Evolutionary conservation across 2,329 filamentous ascomycete genomes (phyloP), one percentile per base, ranked within the genome.

Genomic region (Bimuria novae-zelandiae): DNA sequence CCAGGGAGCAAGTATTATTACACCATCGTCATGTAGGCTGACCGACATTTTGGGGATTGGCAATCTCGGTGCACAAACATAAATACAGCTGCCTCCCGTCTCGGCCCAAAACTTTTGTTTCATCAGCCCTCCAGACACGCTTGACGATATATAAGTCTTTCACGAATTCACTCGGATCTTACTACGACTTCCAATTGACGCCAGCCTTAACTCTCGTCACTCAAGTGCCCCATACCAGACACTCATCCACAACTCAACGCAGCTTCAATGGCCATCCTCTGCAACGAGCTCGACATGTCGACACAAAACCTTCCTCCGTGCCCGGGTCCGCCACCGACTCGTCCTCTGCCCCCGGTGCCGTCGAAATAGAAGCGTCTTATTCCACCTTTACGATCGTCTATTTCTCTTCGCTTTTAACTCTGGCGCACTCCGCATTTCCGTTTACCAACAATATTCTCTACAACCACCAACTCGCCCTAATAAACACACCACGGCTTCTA

Each of bases 321-420:
- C 71, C 77, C 77, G 35, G 76, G 77, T 50, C 77, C 77, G 57
- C 76, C 77, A 65, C 77, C 77, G 58, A 78, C 74, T 49, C 71
- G 77, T 51, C 77, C 77, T 62, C 69, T 79, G 41, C 77, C 77
- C 60, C 76, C 76, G 29, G 70, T 78, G 33, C 77, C 77, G 22
- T 72, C 69, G 50, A 76, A 77, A 69, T 76, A 76, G 64, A 60
- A 43, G 30, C 27, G n/a, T 33, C 33, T 40, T 35, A 43, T 23
- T 45, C 52, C 16, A 23, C 35, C 11, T 42, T 21, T 40, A 58
- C 56, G 49, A 55, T 60, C 56, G 56, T 62, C 49, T 47, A 50
- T 58, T 57, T 44, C 52, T 53, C 55, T 51, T 52, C 54, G 48
- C 56, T 64, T 56, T 54, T 60, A 62, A 61, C 62, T 64, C 59